Conservation (phyloP, 2,329 filamentous ascomycete species). For the Ophidiomyces ophidiicola region DNA sequence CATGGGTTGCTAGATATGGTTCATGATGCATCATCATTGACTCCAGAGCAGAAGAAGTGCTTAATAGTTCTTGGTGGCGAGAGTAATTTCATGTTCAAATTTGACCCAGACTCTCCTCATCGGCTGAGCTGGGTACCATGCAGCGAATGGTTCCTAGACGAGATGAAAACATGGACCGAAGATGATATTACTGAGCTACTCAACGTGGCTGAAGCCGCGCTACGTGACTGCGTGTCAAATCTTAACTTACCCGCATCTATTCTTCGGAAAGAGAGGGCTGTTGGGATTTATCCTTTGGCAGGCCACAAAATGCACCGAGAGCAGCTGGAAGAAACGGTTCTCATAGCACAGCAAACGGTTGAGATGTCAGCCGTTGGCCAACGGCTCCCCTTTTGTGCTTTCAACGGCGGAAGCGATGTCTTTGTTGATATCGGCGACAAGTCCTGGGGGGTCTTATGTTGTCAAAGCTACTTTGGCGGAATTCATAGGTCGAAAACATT, state of each 20-base stretch:
- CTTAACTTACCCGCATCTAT: conserved; percentile 68
- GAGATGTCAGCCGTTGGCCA: conserved; percentile 62
- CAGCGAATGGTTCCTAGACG: conserved; percentile 48
- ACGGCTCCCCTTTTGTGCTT: conserved; percentile 81
- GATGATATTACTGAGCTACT: conserved; percentile 67
- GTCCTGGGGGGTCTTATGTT: conserved; percentile 84
- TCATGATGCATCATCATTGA: conserved; percentile 47
- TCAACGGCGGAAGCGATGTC: conserved; percentile 91
- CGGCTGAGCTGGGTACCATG: conserved; percentile 53
- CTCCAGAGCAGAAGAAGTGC: conserved; percentile 57
- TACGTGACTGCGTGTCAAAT: conserved; percentile 67
- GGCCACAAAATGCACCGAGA: conserved; percentile 66
- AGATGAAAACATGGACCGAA: conserved; percentile 42
- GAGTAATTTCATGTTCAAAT: conserved; percentile 87
- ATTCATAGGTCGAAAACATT: conserved; percentile 68
- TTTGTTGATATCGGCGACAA: conserved; percentile 99
- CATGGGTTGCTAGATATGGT: conserved; percentile 78
- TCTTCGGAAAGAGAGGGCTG: conserved; percentile 77
- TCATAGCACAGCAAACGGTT: conserved; percentile 85
- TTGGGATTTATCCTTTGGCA: conserved; percentile 59
- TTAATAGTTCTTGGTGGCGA: conserved; percentile 91
- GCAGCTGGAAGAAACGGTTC: conserved; percentile 85
- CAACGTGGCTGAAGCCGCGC: conserved; percentile 73
- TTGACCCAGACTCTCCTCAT: conserved; percentile 50
- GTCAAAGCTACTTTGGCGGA: conserved; percentile 76